Base-by-base conservation (phyloP, 2,329 filamentous ascomycete genomes). In the Diatrype stigma region DNA sequence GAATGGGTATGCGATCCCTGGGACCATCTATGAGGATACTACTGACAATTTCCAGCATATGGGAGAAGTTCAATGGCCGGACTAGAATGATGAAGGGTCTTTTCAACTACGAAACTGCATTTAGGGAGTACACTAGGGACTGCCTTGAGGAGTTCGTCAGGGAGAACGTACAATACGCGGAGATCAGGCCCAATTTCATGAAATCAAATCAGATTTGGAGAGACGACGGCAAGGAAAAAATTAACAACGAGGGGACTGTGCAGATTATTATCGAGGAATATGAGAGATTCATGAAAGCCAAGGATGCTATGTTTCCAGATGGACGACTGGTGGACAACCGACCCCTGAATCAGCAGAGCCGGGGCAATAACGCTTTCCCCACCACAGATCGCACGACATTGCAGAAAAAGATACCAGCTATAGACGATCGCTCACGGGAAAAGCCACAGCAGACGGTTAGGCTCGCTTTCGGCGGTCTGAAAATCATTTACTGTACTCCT, bases 81-180 rank as follows among this genome's bases (percentile, higher is more conserved):
- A 84, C 81, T 7, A 75, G 79, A 49, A 80, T 80, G 63, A 82
- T 84, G 71, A 84, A 84, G 61, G 81, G 81, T 0, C 60, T 84
- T 1, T 70, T 84, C 49, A 80, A 80, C 54, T 84, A 84, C 53
- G 75, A 82, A 61, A 72, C 68, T 12, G 77, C 79, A 10, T 84
- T 80, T 58, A 70, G 73, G 40, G 74, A 71, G 63, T 84, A 84
- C 58, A 81, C 81, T 14, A 70, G 73, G 32, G 57, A 69, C 30
- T 80, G 77, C 37, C 76, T 84, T 21, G 71, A 79, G 48, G 75
- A 76, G 54, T 79, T 84, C 64, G 77, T 81, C 45, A 57, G 65
- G 8, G 80, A 84, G 52, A 77, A 77, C 47, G 75, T 84, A 51
- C 81, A 83, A 69, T 84, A 83, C 58, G 80, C 80, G 8, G 81